Base-by-base conservation (phyloP, 257 asterid species). In the Jasminum sambac region DNA sequence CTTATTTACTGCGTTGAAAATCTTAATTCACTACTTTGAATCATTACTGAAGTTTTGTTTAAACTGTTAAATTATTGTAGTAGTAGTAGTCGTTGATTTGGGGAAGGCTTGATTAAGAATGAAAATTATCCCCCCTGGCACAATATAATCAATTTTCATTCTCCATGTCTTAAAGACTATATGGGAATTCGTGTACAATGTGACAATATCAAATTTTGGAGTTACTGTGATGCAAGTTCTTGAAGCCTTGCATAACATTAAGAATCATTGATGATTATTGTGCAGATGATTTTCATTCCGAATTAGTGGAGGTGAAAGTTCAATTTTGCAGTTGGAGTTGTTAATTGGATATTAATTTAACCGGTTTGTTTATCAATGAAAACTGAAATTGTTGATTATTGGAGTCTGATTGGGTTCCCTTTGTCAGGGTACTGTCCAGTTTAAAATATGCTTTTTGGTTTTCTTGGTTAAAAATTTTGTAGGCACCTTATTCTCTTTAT, bases 301-400 rank as follows among this genome's bases (percentile, higher is more conserved):
- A 25, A 23, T 76, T 52, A 6, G 74, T 38, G 26, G 23, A 10
- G 25, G 41, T 21, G 46, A 55, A 59, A 10, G 16, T 13, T 17
- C 9, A 7, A 26, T 11, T 68, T 64, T 60, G 40, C 74, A 68
- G 58, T 72, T 60, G 40, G 76, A 68, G 58, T 72, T 76, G 37
- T 40, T 40, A 4, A 21, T 21, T 10, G 63, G 52, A 34, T 10
- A 25, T 70, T 24, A 62, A 9, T 23, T 8, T 50, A 17, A n/a
- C 7, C 59, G 17, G 11, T 50, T 50, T 17, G 5, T 12, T n/a
- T 66, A 25, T 24, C 60, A 9, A 40, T 55, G 59, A 50, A 23
- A n/a, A n/a, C 25, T 74, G 37, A 48, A 66, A 26, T 70, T 40
- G 17, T 17, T 57, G 42, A 37, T 41, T 5, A 11, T 44, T 43